These are phyloP conservation scores for Aspergillus homomorphus DNA, from an alignment of 495 filamentous ascomycete species.

Conservation along the genomic window DNA sequence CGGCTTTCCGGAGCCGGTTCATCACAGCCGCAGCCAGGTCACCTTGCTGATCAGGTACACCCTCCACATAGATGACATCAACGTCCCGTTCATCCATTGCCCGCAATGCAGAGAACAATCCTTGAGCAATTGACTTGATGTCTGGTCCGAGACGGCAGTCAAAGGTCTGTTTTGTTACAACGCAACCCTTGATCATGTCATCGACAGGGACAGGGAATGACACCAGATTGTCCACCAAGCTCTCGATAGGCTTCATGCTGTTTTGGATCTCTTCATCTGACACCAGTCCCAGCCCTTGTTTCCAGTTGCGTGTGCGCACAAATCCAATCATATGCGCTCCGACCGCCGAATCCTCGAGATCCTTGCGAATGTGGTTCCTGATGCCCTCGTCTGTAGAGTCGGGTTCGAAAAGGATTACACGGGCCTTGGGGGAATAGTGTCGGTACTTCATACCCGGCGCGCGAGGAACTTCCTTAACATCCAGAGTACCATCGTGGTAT, in stretches of 20 bases:
- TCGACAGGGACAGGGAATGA: slow-evolving; percentile 34
- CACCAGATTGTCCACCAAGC: slow-evolving; percentile 29
- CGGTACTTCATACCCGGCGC: slow-evolving; percentile 99
- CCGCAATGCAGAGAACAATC: slow-evolving; percentile 81
- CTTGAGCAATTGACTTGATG: slow-evolving; percentile 71
- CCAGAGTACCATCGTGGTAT: slow-evolving; percentile 61
- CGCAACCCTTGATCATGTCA: slow-evolving; percentile 21
- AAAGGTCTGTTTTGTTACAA: slow-evolving; percentile 34
- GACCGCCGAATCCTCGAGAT: slow-evolving; percentile 36
- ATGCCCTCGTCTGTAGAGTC: slow-evolving; percentile 34
- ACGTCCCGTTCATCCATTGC: slow-evolving; percentile 77
- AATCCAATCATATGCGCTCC: slow-evolving; percentile 46
- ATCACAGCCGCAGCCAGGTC: slow-evolving; percentile 92
- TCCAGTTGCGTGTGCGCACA: slow-evolving; percentile 47
- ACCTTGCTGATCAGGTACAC: slow-evolving; percentile 68
- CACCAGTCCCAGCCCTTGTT: slow-evolving; percentile 30
- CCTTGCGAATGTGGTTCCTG: slow-evolving; percentile 32
- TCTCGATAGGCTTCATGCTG: slow-evolving; percentile 24
- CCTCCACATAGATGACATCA: slow-evolving; percentile 88
- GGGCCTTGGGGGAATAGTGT: slow-evolving; percentile 91
- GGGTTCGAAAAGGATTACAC: slow-evolving; percentile 75
- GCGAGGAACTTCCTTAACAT: slow-evolving; percentile 56
- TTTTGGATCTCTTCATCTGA: slow-evolving; percentile 26
- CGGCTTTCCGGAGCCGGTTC: slow-evolving; percentile 92
- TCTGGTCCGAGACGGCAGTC: slow-evolving; percentile 63